Conservation (phyloP, 768 basidiomycete genomes). For the Pleurotus cornucopiae region DNA sequence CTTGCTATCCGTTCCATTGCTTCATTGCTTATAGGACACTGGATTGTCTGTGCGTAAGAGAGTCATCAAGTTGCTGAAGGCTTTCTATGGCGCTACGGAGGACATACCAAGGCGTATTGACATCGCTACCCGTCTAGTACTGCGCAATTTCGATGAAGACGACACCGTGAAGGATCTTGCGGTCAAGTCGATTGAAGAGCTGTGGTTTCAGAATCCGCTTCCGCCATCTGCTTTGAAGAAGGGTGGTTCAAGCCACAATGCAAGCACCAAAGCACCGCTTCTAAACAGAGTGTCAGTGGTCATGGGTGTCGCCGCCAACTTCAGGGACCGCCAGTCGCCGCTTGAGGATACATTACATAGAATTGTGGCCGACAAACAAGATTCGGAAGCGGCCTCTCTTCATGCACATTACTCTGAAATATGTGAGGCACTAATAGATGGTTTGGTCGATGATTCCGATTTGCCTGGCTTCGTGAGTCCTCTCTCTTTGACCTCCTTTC, state of each 20-base stretch:
- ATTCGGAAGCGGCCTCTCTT: constrained; percentile 44
- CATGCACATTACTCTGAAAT: constrained; percentile 75
- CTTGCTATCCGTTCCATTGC: background rate
- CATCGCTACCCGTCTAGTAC: constrained; percentile 76
- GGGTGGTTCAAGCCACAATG: constrained; percentile 19
- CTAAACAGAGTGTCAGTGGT: constrained; percentile 73
- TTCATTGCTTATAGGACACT: constrained; percentile 62
- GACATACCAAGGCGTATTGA: constrained; percentile 63
- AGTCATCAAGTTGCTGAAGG: constrained; percentile 90
- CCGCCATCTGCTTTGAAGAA: constrained; percentile 33
- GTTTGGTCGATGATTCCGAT: constrained; percentile 82
- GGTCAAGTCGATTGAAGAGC: constrained; percentile 82
- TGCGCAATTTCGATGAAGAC: constrained; percentile 89
- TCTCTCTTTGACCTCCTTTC: background rate
- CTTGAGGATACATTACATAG: constrained; percentile 83
- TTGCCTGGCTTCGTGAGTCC: constrained; percentile 69
- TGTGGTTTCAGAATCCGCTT: constrained; percentile 66
- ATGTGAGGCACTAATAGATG: constrained; percentile 82
- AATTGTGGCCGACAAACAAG: constrained; percentile 73
- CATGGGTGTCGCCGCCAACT: constrained; percentile 80
- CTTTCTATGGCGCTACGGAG: constrained; percentile 67
- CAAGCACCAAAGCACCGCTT: constrained; percentile 50
- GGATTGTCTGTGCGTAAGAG: constrained; percentile 92
- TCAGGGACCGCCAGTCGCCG: constrained; percentile 79
- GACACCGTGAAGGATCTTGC: constrained; percentile 94